Base-by-base conservation (phyloP, 169 alveolate genomes). In the Plasmodium gaboni region DNA sequence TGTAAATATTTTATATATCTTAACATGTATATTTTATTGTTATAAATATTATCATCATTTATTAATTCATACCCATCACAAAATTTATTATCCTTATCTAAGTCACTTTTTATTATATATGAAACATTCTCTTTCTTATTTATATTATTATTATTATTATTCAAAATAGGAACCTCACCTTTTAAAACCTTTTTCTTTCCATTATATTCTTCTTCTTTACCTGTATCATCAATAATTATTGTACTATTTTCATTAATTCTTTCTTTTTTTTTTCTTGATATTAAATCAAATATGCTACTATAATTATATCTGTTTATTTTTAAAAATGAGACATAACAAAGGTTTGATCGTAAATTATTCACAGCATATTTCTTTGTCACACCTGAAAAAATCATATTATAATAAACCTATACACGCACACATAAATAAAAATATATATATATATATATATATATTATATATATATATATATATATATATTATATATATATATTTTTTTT, bases 211-310 rank as follows among this genome's bases (percentile, higher is more conserved):
- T 61, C 46, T 61, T 61, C 70, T 61, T 22, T 13, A 38, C 46
- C 7, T 15, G 8, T 17, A 55, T 13, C 9, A 55, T 55, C 64
- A 55, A 5, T 38, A 5, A 38, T 38, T 53, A 53, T 53, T n/a
- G 1, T 65, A 13, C 6, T 15, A 26, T 70, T 1, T 63, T 64
- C 53, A 13, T 26, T 10, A 13, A 10, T 48, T 26, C 55, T 26
- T 42, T 78, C 76, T 17, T 19, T 12, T 32, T 63, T 83, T 28
- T 70, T 83, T 60, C 59, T 67, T 17, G 85, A 60, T 53, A 83
- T 83, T 42, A 83, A 57, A 69, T 83, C 91, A 55, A 83, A 83
- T 44, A 83, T 83, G n/a, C 91, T 83, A 26, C 64, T 78, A 24
- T 76, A 64, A 57, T 78, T 50, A 44, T 53, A 38, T 38, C 9